A percentile compares a stretch with the other conserved stretches of the same genome.
Conservation (phyloP, 2,329 filamentous ascomycete species). For the Elsinoe australis region DNA sequence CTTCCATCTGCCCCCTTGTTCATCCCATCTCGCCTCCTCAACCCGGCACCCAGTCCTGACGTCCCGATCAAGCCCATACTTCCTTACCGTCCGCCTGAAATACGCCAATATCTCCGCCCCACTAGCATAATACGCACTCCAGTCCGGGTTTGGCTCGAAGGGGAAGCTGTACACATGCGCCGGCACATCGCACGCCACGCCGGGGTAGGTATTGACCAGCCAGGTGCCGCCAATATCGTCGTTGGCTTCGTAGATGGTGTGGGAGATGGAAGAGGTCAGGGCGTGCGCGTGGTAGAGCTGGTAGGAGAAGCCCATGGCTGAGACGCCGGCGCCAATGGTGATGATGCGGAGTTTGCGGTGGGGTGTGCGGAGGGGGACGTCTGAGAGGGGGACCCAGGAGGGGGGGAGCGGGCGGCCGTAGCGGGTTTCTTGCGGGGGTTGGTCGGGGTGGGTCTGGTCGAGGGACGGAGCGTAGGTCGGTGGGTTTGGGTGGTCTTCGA, state of each 20-base stretch:
- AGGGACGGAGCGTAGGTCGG: slow-evolving; percentile 1
- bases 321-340: slow-evolving; percentile 31
- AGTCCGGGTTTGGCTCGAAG: slow-evolving; percentile 25
- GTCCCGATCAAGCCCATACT: slow-evolving; percentile 35
- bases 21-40: slow-evolving; percentile 34
- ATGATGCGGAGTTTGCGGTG: slow-evolving; percentile 24
- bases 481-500: background rate
- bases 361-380: slow-evolving; percentile 27
- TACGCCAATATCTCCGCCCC: slow-evolving; percentile 39
- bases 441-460: background rate
- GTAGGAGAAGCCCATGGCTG: slow-evolving; percentile 35
- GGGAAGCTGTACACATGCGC: slow-evolving; percentile 27
- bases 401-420: slow-evolving; percentile 25
- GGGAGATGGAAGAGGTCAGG: slow-evolving; percentile 28
- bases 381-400: slow-evolving; percentile 30
- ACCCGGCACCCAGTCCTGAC: slow-evolving; percentile 35
- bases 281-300: slow-evolving; percentile 35
- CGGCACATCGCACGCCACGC: slow-evolving; percentile 30
- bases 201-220: slow-evolving; percentile 37
- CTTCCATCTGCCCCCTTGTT: slow-evolving; percentile 32
- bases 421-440: slow-evolving; percentile 16
- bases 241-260: slow-evolving; percentile 38
- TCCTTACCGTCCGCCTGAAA: slow-evolving; percentile 33
- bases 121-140: slow-evolving; percentile 31
- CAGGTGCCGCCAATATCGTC: slow-evolving; percentile 35